Conservation (phyloP, 495 filamentous ascomycete species). For the Neurospora cerealis region DNA sequence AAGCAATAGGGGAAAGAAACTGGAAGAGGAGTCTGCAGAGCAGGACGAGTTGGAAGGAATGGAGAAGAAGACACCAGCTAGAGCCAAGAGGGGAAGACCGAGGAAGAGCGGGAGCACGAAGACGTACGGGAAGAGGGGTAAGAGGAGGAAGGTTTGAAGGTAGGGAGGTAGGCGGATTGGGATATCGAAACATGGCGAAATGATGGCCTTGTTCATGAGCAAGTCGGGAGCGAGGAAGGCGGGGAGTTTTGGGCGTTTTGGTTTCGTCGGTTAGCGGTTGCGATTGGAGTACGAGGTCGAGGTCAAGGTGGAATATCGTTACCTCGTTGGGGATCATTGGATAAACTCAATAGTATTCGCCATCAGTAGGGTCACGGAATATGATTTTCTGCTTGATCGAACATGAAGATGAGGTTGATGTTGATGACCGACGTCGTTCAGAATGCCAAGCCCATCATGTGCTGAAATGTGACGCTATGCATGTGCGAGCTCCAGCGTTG, state of each 20-base stretch:
- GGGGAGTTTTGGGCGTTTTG: background rate
- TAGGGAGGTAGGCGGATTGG: too few species aligned
- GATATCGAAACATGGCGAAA: background rate
- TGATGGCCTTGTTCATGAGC: background rate
- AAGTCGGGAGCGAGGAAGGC: background rate
- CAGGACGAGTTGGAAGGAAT: background rate
- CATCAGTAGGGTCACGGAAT: rapidly evolving
- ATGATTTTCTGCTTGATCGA: background rate
- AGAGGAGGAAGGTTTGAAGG: background rate
- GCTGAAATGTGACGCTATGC: background rate
- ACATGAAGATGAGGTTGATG: background rate
- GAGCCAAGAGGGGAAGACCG: background rate
- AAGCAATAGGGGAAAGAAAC: background rate
- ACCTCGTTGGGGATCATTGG: rapidly evolving
- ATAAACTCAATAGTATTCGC: background rate
- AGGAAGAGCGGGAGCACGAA: background rate
- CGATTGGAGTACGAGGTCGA: background rate
- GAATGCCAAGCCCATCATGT: background rate
- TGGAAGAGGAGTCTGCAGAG: background rate
- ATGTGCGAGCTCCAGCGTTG: background rate
- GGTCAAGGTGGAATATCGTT: background rate
- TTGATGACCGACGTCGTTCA: background rate
- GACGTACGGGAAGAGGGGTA: background rate
- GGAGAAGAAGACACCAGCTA: background rate
- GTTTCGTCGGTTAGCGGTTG: too few species aligned